A percentile compares a stretch with the other conserved stretches of the same genome.
Conservation (phyloP, 768 basidiomycete genomes). For the Termitomyces sp. region DNA sequence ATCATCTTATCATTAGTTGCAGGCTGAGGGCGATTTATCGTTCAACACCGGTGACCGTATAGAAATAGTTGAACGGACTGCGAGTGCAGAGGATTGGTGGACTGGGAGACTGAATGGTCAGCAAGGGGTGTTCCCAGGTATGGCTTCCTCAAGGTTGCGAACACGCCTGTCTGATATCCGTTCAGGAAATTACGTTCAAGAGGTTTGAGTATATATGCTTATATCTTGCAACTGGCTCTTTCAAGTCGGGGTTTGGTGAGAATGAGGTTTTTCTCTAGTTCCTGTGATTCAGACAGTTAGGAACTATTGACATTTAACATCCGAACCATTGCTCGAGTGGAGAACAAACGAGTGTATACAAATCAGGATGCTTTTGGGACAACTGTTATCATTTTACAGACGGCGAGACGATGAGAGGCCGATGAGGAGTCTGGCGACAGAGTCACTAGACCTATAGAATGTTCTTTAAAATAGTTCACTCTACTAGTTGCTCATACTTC, state of each 20-base stretch:
- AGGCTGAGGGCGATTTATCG: slow-evolving; percentile 89
- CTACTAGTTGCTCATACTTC: background rate
- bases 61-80: slow-evolving; percentile 80
- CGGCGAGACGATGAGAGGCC: background rate
- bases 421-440: background rate
- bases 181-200: slow-evolving; percentile 67
- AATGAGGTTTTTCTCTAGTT: background rate
- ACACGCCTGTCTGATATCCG: slow-evolving; percentile 4
- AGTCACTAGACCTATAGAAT: background rate
- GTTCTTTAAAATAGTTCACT: background rate
- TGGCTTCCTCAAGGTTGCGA: slow-evolving; percentile 9
- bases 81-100: slow-evolving; percentile 95
- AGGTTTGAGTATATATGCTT: slow-evolving; percentile 17
- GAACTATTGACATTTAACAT: background rate
- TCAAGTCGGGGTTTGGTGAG: background rate
- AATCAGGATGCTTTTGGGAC: background rate
- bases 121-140: slow-evolving; percentile 90
- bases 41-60: slow-evolving; percentile 89
- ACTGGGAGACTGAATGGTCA: slow-evolving; percentile 79
- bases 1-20: slow-evolving; percentile 3
- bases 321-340: background rate
- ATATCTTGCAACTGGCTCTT: background rate
- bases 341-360: background rate
- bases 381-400: background rate
- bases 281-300: background rate